Evolutionary conservation across 371 early-diverging fungal genomes (phyloP), one percentile per base, ranked within the genome.

Genomic region (Rhizopus delemar): DNA sequence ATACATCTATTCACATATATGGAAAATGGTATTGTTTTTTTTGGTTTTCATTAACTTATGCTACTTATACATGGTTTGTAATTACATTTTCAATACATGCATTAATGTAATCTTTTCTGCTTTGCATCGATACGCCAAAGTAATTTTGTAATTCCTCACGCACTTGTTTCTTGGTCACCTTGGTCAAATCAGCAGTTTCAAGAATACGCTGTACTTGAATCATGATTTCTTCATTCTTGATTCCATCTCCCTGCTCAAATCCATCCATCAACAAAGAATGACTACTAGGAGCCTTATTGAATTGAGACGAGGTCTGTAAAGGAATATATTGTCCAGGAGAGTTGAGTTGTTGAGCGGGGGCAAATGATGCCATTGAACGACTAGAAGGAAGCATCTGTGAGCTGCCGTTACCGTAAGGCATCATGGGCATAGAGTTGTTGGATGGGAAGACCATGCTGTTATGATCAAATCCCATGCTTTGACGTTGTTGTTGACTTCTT

Each of bases 151-250:
- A 66, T 49, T 76, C 71, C 59, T 79, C 80, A 52, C 80, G 69
- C 8, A 79, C 80, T 64, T 89, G 90, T 66, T 92, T 93, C 83
- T 94, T 94, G 56, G 94, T 91, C 43, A 92, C 80, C 34, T 84
- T 75, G 75, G 89, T 91, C 36, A 94, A 71, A 70, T 94, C 88
- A 15, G 93, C 87, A 8, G 84, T 83, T 33, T 80, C 59, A 7
- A 98, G 70, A 31, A 96, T 90, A 31, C 82, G 81, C 34, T 86
- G 81, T 57, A 96, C 89, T 69, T 90, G 86, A 29, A 60, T 60
- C 36, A 92, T 69, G 52, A 98, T 82, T 57, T 93, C 90, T 45
- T 90, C 89, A 62, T 95, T 95, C n/a, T 57, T 62, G 3, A 73
- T 73, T 3, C 77, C 77, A 31, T 48, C 28, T 5, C 54, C 46